Evolutionary conservation across 202 grass and related monocot species (phyloP), one percentile per base, ranked within the genome.

Genomic region (Carex arenaria): DNA sequence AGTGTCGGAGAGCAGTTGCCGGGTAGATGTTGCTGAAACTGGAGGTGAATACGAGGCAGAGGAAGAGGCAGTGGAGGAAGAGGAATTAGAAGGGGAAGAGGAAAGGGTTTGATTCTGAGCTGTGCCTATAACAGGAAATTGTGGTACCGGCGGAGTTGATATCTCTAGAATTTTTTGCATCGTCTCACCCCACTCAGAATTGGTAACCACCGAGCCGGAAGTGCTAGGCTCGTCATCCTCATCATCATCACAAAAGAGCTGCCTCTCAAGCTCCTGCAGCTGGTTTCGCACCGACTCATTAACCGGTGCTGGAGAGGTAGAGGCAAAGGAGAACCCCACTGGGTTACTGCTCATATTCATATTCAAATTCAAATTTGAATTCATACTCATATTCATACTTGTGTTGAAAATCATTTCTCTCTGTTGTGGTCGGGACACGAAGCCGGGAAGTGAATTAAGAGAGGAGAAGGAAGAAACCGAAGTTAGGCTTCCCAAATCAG

Each of bases 201-300:
- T 86, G 34, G 91, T 98, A 3, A 95, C 86, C 23, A 79, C 93
- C 1, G 95, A 95, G 30, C 86, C 86, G 0, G 95, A 93, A 3
- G 84, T 89, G 75, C 90, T 93, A 85, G 89, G 86, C 57, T 89
- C 90, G 2, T 84, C 89, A 42, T 88, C 85, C 5, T 91, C 38
- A 40, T 40, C 90, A 34, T 98, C 91, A 79, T 98, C 95, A 56
- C 82, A 82, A 14, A 98, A 81, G 19, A 98, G 91, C 66, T 89
- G 91, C 78, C 92, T 92, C 91, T 98, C 95, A 8, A 98, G 88
- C 85, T 98, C 95, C 83, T 89, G 88, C 19, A 98, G 79, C 51
- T 86, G 83, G 80, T 92, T 89, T 40, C 72, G 22, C 84, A 89
- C 23, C 19, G 87, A 13, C 0, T 84, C 72, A 67, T 83, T 86